Conservation (phyloP, 257 asterid genomes). For the Gentiana dahurica region DNA sequence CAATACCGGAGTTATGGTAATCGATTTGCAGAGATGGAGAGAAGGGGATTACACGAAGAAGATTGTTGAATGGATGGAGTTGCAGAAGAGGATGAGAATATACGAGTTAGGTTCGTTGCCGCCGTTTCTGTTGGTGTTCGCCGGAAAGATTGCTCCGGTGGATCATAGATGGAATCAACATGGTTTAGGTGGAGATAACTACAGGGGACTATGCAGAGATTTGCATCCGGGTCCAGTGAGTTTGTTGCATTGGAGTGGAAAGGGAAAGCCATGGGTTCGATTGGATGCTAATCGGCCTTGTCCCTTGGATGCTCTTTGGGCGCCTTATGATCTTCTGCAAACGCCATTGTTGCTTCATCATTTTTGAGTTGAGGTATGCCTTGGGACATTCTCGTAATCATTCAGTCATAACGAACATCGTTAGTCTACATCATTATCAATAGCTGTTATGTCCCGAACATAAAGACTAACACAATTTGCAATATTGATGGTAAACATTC, state of each 20-base stretch:
- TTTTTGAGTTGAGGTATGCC: slow-evolving; percentile 46
- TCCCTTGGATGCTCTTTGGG: slow-evolving; percentile 85
- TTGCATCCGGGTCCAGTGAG: slow-evolving; percentile 94
- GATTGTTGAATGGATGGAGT: slow-evolving; percentile 95
- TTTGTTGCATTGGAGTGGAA: slow-evolving; percentile 93
- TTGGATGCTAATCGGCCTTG: slow-evolving; percentile 65
- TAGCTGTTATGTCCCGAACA: too few relatives aligned
- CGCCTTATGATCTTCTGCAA: slow-evolving; percentile 74
- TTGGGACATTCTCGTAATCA: background rate
- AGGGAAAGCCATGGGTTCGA: slow-evolving; percentile 92
- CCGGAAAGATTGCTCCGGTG: slow-evolving; percentile 81
- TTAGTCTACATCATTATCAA: background rate
- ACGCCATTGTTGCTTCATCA: slow-evolving; percentile 42
- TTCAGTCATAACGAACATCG: background rate
- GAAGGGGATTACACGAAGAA: slow-evolving; percentile 49
- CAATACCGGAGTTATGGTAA: slow-evolving; percentile 93
- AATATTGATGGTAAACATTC: too few relatives aligned
- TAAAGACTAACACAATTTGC: too few relatives aligned
- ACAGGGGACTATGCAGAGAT: slow-evolving; percentile 70
- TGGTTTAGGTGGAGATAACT: slow-evolving; percentile 93
- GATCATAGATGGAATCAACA: slow-evolving; percentile 98
- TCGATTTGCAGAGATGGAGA: slow-evolving; percentile 73
- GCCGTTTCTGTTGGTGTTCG: slow-evolving; percentile 78
- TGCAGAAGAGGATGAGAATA: slow-evolving; percentile 87
- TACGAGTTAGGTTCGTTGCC: slow-evolving; percentile 90